Conservation (phyloP, 2,329 filamentous ascomycete genomes). For the Stagonosporopsis vannaccii region DNA sequence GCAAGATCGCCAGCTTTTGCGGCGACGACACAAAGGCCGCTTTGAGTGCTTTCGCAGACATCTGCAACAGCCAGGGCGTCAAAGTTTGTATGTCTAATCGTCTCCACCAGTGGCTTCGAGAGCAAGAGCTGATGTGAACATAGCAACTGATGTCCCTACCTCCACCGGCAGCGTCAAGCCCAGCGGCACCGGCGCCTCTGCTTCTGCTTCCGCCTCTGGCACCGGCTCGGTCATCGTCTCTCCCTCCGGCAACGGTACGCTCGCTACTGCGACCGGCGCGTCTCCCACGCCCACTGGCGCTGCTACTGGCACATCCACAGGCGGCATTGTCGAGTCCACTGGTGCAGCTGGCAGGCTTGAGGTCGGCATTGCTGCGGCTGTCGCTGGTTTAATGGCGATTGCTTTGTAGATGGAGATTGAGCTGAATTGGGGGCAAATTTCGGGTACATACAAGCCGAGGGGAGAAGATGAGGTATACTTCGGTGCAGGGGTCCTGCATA, state of each 20-base stretch:
- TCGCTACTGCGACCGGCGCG: slow-evolving; percentile 19
- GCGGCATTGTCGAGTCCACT: slow-evolving; percentile 20
- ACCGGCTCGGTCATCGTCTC: slow-evolving; percentile 18
- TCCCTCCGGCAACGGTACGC: slow-evolving; percentile 17
- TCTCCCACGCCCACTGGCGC: slow-evolving; percentile 18
- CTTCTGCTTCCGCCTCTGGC: slow-evolving; percentile 23
- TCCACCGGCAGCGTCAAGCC: slow-evolving; percentile 26
- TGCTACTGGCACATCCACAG: slow-evolving; percentile 16
- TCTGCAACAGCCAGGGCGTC: slow-evolving; percentile 37
- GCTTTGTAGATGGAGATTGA: slow-evolving; percentile 30
- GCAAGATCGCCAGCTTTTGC: slow-evolving; percentile 35
- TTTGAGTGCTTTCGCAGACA: slow-evolving; percentile 36
- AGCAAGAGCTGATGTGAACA: slow-evolving; percentile 5
- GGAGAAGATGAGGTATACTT: not conserved
- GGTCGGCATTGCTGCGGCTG: slow-evolving; percentile 31
- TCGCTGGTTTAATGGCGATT: slow-evolving; percentile 35
- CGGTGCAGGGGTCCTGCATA: not conserved
- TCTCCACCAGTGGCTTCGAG: no score
- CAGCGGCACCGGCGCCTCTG: slow-evolving; percentile 17
- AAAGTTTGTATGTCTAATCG: slow-evolving; percentile 42
- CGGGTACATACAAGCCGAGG: not conserved
- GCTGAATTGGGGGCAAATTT: not conserved
- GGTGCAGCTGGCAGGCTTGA: slow-evolving; percentile 35
- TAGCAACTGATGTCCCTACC: slow-evolving; percentile 30
- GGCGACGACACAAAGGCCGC: slow-evolving; percentile 32